Base-by-base conservation (phyloP, 768 basidiomycete genomes). In the Hygrophoropsis aurantiaca region DNA sequence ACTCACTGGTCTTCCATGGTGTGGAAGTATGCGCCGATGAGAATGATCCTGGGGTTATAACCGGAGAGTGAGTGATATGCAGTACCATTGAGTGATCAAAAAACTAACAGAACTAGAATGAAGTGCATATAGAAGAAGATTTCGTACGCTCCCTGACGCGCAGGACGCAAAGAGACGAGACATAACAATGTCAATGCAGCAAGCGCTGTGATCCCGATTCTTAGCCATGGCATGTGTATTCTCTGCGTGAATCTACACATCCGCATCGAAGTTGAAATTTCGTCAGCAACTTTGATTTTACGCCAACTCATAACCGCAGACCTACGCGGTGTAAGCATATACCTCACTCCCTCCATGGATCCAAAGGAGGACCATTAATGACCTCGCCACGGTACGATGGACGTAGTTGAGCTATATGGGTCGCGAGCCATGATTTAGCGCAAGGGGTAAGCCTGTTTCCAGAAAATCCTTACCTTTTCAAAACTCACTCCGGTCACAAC, bases 111-210 rank as follows among this genome's bases (percentile, higher is more conserved):
- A 8, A 73, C 68, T 20, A 72, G 51, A 3, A 73, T 6, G 44
- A 78, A 70, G 56, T 85, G 83, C 0, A 62, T 33, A 21, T 74
- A 57, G 26, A 79, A 64, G 66, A 85, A 85, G 4, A 74, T 3
- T 54, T 84, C 81, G 45, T 82, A 84, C 1, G 54, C 59, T 5
- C 57, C 64, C 2, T 66, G 58, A 8, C 82, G 74, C 18, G 83
- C 52, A 2, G 71, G 73, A 11, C 78, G 74, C 9, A 83, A 46
- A 4, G 80, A 76, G n/a, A 79, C 47, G 15, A 81, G 34, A 18
- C 59, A 62, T 3, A 82, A 49, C 15, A 80, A 46, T 1, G 72
- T 62, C 13, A 82, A 65, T 0, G 77, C 51, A 13, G 55, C 52
- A 2, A 68, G 40, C 0, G 78, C 74, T 11, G 59, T 48, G 4